Conservation (phyloP, 257 asterid species). For the Cruciata laevipes region DNA sequence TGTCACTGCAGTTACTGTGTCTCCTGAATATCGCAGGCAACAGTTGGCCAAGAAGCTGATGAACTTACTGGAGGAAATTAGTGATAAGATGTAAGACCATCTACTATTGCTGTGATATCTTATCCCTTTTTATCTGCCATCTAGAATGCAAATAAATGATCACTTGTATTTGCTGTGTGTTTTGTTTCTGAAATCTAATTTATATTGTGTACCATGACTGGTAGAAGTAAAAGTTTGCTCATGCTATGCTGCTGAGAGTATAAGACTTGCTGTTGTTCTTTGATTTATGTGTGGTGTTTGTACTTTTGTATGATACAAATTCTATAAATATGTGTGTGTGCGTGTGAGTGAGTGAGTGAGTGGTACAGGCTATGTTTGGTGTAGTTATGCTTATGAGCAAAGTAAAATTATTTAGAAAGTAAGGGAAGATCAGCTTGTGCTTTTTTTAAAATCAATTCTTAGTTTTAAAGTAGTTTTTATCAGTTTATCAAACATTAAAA, state of each 20-base stretch:
- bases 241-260: neutral
- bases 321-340: no score
- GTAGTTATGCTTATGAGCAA: no score
- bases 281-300: neutral
- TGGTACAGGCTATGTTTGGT: no score
- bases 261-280: no score
- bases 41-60: conserved; percentile 91
- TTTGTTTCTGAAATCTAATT: neutral
- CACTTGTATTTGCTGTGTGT: neutral
- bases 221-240: neutral
- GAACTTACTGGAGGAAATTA: conserved; percentile 81
- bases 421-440: no score
- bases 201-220: neutral
- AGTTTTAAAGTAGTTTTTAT: no score
- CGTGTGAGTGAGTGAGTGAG: no score
- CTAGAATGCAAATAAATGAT: neutral
- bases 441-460: no score
- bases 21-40: conserved; percentile 91
- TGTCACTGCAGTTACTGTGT: conserved; percentile 92
- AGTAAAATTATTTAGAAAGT: no score
- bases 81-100: conserved; percentile 75
- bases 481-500: no score
- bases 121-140: neutral
- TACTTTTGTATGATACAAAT: neutral
- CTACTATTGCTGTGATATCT: neutral